A percentile compares a stretch with the other conserved stretches of the same genome.
phyloP scores from a whole-genome alignment of 768 basidiomycete genomes.

The Hypholoma sublateritium region DNA sequence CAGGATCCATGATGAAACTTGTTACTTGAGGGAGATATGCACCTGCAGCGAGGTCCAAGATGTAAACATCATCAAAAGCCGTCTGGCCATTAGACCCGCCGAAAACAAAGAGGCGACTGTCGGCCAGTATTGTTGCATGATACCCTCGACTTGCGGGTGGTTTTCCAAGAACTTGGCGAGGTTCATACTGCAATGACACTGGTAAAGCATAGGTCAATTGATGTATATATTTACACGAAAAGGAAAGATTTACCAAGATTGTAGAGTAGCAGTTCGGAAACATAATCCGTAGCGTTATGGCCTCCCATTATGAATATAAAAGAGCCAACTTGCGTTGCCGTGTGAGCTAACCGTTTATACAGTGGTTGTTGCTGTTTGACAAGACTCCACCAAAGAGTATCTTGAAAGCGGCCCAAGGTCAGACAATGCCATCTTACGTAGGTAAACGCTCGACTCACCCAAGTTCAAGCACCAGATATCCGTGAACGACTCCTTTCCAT shows the following conservation, averaged over 20 bases:
- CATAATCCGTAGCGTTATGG: slow-evolving; percentile 79
- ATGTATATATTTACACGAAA: not conserved
- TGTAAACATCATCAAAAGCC: slow-evolving; percentile 82
- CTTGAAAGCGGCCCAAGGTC: slow-evolving; percentile 22
- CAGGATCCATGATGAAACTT: slow-evolving; percentile 58
- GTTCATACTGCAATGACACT: slow-evolving; percentile 88
- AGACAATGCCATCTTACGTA: not conserved
- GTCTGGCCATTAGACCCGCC: slow-evolving; percentile 87
- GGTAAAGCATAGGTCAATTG: not conserved
- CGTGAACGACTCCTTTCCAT: slow-evolving; percentile 84
- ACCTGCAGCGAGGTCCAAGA: slow-evolving; percentile 82
- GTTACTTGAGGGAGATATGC: slow-evolving; percentile 92
- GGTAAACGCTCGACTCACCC: slow-evolving; percentile 46
- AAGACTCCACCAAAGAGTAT: slow-evolving; percentile 45
- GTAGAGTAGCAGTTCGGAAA: slow-evolving; percentile 74
- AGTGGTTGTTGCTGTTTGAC: slow-evolving; percentile 38
- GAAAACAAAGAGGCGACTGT: slow-evolving; percentile 82
- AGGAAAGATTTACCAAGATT: slow-evolving; percentile 66
- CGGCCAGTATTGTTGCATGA: slow-evolving; percentile 79
- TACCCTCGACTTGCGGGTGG: slow-evolving; percentile 79
- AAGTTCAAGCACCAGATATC: slow-evolving; percentile 88
- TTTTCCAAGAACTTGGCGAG: slow-evolving; percentile 64
- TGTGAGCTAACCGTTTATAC: slow-evolving; percentile 77
- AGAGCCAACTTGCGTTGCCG: slow-evolving; percentile 87
- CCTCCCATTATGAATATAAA: slow-evolving; percentile 90